Percentiles rank a stretch among this genome's conserved stretches.
Evolutionary conservation across 352 stramenopile species (phyloP).

Genomic region (Globisporangium echinulatum): DNA sequence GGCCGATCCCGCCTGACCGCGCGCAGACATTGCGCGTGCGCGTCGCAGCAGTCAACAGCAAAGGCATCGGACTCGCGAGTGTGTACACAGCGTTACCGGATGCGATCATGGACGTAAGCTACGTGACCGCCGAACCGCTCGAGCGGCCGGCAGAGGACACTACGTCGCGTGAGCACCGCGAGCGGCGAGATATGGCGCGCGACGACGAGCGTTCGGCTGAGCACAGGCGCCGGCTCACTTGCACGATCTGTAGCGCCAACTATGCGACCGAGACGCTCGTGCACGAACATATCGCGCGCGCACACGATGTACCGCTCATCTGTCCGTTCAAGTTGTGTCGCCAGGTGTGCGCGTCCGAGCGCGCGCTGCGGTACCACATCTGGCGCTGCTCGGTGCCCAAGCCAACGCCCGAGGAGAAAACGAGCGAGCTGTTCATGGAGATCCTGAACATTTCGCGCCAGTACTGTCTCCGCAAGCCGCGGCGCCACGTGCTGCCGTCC

Average conservation of each 20-base stretch:
- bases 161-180: constrained; percentile 24
- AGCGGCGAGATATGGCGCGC: constrained; percentile 26
- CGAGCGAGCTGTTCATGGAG: constrained; percentile 62
- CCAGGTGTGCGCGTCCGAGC: constrained; percentile 63
- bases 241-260: constrained; percentile 34
- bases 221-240: constrained; percentile 33
- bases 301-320: constrained; percentile 55
- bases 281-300: constrained; percentile 52
- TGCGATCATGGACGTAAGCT: constrained; percentile 56
- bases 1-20: constrained; percentile 41
- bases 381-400: constrained; percentile 57
- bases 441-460: constrained; percentile 68
- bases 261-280: constrained; percentile 19
- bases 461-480: constrained; percentile 68
- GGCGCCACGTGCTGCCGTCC: constrained; percentile 31
- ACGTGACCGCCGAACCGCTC: constrained; percentile 36
- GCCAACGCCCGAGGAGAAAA: constrained; percentile 43
- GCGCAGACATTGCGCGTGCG: constrained; percentile 45
- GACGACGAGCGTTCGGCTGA: constrained; percentile 30
- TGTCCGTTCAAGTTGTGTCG: constrained; percentile 65
- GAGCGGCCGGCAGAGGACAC: constrained; percentile 37
- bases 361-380: constrained; percentile 69
- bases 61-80: constrained; percentile 50
- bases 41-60: constrained; percentile 53
- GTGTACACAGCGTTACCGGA: constrained; percentile 43